Percentiles rank a stretch among this genome's conserved stretches.
These are phyloP conservation scores for Macrolepiota dolichaula DNA, from an alignment of 768 basidiomycete species.

Conservation along the genomic window DNA sequence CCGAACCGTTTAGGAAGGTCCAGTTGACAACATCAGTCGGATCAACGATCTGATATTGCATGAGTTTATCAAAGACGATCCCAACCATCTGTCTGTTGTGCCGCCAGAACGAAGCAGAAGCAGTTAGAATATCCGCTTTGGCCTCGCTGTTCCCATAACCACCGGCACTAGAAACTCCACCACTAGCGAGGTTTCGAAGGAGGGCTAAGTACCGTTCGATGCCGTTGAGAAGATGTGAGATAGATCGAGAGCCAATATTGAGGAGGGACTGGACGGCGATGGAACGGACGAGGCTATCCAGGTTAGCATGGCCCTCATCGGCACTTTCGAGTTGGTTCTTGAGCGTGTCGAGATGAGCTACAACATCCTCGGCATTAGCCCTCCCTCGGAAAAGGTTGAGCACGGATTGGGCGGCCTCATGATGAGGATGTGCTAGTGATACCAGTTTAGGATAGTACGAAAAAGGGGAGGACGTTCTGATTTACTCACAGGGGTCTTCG, in stretches of 20 bases:
- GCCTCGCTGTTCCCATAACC: conserved; percentile 48
- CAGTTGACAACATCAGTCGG: conserved; percentile 87
- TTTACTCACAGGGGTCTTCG: conserved; percentile 65
- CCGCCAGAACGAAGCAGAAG: conserved; percentile 79
- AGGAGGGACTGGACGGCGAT: conserved; percentile 87
- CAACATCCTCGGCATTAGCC: conserved; percentile 76
- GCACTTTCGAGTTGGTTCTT: conserved; percentile 62
- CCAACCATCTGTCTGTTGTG: conserved; percentile 81
- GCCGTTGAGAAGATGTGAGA: conserved; percentile 96
- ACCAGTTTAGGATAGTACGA: conserved; percentile 3
- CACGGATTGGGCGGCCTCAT: conserved; percentile 76
- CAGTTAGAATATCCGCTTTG: conserved; percentile 67
- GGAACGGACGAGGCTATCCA: conserved; percentile 66
- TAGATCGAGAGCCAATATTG: conserved; percentile 90
- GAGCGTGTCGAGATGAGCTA: conserved; percentile 67
- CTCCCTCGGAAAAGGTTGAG: conserved; percentile 80
- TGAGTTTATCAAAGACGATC: conserved; percentile 95
- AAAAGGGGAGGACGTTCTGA: neutral
- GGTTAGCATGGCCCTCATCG: conserved; percentile 53
- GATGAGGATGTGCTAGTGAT: conserved; percentile 66
- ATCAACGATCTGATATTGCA: conserved; percentile 98
- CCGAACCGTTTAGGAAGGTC: conserved; percentile 65
- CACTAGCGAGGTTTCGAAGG: conserved; percentile 60
- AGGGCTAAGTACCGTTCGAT: conserved; percentile 90
- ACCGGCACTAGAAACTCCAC: conserved; percentile 32